Evolutionary conservation across 2,329 filamentous ascomycete species (phyloP).

Genomic region (Sclerotinia subarctica): DNA sequence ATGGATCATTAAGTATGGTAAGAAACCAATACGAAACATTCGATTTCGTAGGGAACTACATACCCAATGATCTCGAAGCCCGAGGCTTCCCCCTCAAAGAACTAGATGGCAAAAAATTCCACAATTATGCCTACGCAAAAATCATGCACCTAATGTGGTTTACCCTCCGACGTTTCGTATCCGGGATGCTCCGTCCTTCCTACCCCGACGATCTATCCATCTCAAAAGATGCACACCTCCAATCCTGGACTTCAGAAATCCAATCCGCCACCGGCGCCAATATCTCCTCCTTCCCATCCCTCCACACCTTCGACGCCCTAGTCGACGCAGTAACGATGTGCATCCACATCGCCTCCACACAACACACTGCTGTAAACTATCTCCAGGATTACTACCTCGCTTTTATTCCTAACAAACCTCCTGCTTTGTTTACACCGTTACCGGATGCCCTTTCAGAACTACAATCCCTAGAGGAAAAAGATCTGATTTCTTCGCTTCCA

Average conservation of each 20-base stretch:
- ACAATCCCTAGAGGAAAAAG: background rate
- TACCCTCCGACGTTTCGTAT: background rate
- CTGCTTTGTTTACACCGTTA: background rate
- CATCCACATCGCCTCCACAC: constrained; percentile 50
- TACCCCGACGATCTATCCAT: background rate
- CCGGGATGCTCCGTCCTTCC: background rate
- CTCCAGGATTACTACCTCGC: constrained; percentile 50
- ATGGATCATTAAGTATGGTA: background rate
- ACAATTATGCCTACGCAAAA: constrained; percentile 16
- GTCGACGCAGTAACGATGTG: constrained; percentile 49
- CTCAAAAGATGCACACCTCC: background rate
- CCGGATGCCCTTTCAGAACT: background rate
- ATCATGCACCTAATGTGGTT: constrained; percentile 17
- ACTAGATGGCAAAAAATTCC: background rate
- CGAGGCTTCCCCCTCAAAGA: background rate
- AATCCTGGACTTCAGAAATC: constrained; percentile 4
- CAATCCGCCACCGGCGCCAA: background rate
- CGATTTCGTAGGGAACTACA: constrained; percentile 3
- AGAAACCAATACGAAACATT: constrained; percentile 10
- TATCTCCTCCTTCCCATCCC: background rate
- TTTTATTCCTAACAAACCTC: constrained; percentile 40
- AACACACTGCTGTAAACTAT: constrained; percentile 52
- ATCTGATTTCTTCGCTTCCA: background rate
- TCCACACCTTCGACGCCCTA: background rate
- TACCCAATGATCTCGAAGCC: background rate